These are phyloP conservation scores for Candida gigantensis DNA, from an alignment of 1,139 yeast genomes.

Conservation along the genomic window DNA sequence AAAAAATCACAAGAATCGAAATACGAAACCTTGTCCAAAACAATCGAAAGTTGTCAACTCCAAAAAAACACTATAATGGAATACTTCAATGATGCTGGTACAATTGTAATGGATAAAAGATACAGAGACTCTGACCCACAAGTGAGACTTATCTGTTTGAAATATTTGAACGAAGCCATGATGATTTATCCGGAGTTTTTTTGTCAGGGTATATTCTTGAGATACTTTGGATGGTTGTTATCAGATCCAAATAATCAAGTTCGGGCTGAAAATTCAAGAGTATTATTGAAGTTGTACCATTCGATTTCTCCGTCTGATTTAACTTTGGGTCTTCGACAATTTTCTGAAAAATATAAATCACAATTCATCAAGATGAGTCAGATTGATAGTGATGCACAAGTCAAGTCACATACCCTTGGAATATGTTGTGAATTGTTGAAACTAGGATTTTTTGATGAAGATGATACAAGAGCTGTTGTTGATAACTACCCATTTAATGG, in stretches of 20 bases:
- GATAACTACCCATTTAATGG: conserved; percentile 21
- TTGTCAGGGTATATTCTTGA: conserved; percentile 65
- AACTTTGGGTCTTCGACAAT: conserved; percentile 50
- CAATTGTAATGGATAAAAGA: conserved; percentile 70
- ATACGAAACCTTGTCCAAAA: conserved; percentile 45
- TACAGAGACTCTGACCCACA: conserved; percentile 77
- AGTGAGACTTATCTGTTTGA: conserved; percentile 70
- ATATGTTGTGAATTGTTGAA: conserved; percentile 58
- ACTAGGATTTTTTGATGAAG: conserved; percentile 63
- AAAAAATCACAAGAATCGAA: conserved; percentile 28
- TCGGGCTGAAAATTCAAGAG: conserved; percentile 63
- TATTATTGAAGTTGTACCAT: conserved; percentile 53
- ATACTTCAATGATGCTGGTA: conserved; percentile 65
- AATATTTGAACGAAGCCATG: conserved; percentile 67
- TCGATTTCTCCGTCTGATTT: conserved; percentile 18
- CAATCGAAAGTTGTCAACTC: conserved; percentile 47
- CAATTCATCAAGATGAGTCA: conserved; percentile 62
- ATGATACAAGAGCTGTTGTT: conserved; percentile 13
- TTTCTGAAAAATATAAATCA: conserved; percentile 67
- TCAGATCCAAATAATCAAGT: conserved; percentile 68
- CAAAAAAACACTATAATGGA: conserved; percentile 57
- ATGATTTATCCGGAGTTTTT: conserved; percentile 68
- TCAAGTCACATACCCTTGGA: conserved; percentile 52
- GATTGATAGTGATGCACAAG: conserved; percentile 40
- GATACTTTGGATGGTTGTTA: conserved; percentile 82